These are phyloP conservation scores for Spathaspora girioi DNA, from an alignment of 805 yeast genomes.

Conservation along the genomic window DNA sequence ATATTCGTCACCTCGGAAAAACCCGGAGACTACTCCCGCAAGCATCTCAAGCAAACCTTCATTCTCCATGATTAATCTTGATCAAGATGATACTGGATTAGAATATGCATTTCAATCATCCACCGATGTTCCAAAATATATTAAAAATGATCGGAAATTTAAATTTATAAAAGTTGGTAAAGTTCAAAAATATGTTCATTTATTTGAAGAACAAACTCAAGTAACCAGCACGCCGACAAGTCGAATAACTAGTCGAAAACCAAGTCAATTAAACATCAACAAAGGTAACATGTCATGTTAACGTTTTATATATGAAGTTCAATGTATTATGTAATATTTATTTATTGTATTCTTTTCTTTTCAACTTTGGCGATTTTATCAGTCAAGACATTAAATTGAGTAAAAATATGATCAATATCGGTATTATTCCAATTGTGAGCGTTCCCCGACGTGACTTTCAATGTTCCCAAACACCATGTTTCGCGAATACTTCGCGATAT, in stretches of 20 bases:
- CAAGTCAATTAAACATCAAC: background rate
- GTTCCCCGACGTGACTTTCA: conserved; percentile 28
- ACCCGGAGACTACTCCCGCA: conserved; percentile 16
- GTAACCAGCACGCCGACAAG: background rate
- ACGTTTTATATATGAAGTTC: background rate
- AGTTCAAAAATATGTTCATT: conserved; percentile 41
- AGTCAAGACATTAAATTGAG: conserved; percentile 32
- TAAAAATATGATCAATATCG: conserved; percentile 22
- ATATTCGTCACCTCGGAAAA: conserved; percentile 12
- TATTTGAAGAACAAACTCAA: conserved; percentile 36
- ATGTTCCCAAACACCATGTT: conserved; percentile 55
- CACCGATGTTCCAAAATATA: conserved; percentile 30
- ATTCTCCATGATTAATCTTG: conserved; percentile 20
- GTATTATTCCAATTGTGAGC: conserved; percentile 14
- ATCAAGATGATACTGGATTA: conserved; percentile 21
- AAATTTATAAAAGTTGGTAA: conserved; percentile 44
- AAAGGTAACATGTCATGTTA: background rate
- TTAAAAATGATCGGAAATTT: conserved; percentile 40
- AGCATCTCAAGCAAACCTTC: conserved; percentile 10
- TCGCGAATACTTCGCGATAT: conserved; percentile 50
- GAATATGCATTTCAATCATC: conserved; percentile 26
- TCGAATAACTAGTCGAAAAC: background rate
- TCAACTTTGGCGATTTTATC: conserved; percentile 25
- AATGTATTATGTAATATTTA: conserved; percentile 6
- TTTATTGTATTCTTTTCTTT: conserved; percentile 1